phyloP scores from a whole-genome alignment of 805 yeast species.

The Tetrapisispora nanseiensis region DNA sequence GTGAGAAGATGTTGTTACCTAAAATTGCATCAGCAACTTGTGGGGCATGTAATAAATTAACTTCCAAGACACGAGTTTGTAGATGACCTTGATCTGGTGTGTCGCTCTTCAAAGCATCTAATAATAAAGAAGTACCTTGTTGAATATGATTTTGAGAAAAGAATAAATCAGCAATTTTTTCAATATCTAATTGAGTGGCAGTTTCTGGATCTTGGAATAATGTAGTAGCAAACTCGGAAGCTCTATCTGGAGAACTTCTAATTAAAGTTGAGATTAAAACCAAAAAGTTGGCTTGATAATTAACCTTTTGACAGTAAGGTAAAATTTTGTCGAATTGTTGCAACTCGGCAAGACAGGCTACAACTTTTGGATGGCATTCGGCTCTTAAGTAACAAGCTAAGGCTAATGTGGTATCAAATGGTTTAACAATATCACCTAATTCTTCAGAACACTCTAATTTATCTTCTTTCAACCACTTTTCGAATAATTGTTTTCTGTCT shows the following conservation, averaged over 20 bases:
- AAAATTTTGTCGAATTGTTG: conserved; percentile 94
- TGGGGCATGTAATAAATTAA: conserved; percentile 90
- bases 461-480: conserved; percentile 93
- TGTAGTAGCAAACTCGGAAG: conserved; percentile 91
- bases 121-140: conserved; percentile 94
- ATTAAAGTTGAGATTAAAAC: conserved; percentile 83
- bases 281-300: conserved; percentile 82
- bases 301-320: conserved; percentile 86
- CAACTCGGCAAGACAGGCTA: conserved; percentile 82
- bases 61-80: conserved; percentile 90
- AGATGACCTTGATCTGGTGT: conserved; percentile 90
- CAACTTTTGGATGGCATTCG: conserved; percentile 77
- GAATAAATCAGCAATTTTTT: conserved; percentile 85
- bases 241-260: conserved; percentile 93
- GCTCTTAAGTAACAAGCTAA: conserved; percentile 85
- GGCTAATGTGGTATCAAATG: conserved; percentile 76
- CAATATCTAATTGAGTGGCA: conserved; percentile 58
- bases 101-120: conserved; percentile 91
- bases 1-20: conserved; percentile 91
- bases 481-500: conserved; percentile 85
- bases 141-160: conserved; percentile 89
- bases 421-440: conserved; percentile 90
- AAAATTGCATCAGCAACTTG: conserved; percentile 98
- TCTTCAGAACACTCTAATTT: conserved; percentile 93
- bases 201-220: conserved; percentile 57